A percentile compares a stretch with the other conserved stretches of the same genome.
Evolutionary conservation across 1,284 basidiomycete genomes (phyloP).

Genomic region (Cystobasidiaceae sp.): DNA sequence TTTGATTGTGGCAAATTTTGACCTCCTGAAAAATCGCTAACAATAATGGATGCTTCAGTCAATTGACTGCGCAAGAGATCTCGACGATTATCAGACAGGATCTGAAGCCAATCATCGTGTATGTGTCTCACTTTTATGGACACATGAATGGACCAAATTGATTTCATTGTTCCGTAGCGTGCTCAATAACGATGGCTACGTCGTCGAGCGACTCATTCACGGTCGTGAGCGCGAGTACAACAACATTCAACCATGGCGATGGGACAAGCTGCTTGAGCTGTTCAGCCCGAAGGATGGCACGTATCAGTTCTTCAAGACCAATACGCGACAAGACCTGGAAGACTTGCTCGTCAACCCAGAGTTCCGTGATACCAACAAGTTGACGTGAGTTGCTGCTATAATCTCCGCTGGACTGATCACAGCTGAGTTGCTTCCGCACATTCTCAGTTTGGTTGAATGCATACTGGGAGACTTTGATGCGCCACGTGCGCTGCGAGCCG

Average conservation of each 20-base stretch:
- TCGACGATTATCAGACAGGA: constrained; percentile 67
- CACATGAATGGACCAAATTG: too few relatives aligned
- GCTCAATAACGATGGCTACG: constrained; percentile 83
- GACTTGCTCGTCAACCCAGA: constrained; percentile 56
- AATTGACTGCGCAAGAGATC: constrained; percentile 48
- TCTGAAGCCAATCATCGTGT: constrained; percentile 52
- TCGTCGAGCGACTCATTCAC: constrained; percentile 61
- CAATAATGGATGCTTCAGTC: constrained; percentile 48
- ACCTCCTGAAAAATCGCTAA: neutral
- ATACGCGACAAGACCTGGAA: constrained; percentile 60
- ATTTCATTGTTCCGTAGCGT: constrained; percentile 46
- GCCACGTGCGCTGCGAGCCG: constrained; percentile 60
- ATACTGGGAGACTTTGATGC: constrained; percentile 78
- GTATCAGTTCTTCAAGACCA: constrained; percentile 56
- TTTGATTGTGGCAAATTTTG: neutral
- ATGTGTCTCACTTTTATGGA: constrained; percentile 48
- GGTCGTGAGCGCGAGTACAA: constrained; percentile 49
- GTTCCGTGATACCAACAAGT: constrained; percentile 59
- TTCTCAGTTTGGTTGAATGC: constrained; percentile 64
- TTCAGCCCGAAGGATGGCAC: constrained; percentile 53
- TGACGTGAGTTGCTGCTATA: constrained; percentile 46
- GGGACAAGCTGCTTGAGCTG: constrained; percentile 39
- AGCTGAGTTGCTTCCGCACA: constrained; percentile 81
- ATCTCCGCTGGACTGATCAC: too few relatives aligned
- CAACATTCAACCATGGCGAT: constrained; percentile 49